Conservation (phyloP, 2,329 filamentous ascomycete species). For the Hymenotorrendiella dingleyae region DNA sequence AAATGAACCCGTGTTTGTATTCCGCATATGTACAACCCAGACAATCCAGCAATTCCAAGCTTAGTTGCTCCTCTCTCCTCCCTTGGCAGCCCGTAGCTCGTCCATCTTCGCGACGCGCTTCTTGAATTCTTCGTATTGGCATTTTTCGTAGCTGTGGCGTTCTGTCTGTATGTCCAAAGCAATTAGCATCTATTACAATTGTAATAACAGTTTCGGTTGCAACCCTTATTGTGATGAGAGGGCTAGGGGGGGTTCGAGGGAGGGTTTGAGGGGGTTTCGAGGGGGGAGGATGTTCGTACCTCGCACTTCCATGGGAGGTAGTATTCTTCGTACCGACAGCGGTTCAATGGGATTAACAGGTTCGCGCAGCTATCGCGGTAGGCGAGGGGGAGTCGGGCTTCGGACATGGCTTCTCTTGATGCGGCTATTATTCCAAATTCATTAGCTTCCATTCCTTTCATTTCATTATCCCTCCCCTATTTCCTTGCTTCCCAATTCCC, state of each 20-base stretch:
- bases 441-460: too few relatives aligned
- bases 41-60: too few relatives aligned
- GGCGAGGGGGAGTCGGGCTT: slow-evolving; percentile 76
- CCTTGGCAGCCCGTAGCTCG: slow-evolving; percentile 82
- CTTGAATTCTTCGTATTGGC: slow-evolving; percentile 99
- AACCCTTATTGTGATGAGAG: too few relatives aligned
- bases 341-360: slow-evolving; percentile 91
- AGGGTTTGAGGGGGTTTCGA: too few relatives aligned
- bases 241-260: too few relatives aligned
- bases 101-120: slow-evolving; percentile 98
- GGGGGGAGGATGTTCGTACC: slow-evolving; percentile 51
- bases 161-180: slow-evolving; percentile 59
- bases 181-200: too few relatives aligned
- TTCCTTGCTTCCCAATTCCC: too few relatives aligned
- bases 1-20: too few relatives aligned
- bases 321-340: slow-evolving; percentile 85
- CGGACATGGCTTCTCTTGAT: slow-evolving; percentile 88
- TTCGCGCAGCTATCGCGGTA: slow-evolving; percentile 96
- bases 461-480: too few relatives aligned
- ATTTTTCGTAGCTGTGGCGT: slow-evolving; percentile 97
- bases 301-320: slow-evolving; percentile 98
- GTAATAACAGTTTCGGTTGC: too few relatives aligned
- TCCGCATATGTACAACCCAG: too few relatives aligned
- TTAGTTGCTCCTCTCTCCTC: slow-evolving; percentile 78
- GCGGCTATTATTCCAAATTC: slow-evolving; percentile 53